These are phyloP conservation scores for Testicularia cyperi DNA, from an alignment of 1,284 basidiomycete genomes.

Conservation along the genomic window DNA sequence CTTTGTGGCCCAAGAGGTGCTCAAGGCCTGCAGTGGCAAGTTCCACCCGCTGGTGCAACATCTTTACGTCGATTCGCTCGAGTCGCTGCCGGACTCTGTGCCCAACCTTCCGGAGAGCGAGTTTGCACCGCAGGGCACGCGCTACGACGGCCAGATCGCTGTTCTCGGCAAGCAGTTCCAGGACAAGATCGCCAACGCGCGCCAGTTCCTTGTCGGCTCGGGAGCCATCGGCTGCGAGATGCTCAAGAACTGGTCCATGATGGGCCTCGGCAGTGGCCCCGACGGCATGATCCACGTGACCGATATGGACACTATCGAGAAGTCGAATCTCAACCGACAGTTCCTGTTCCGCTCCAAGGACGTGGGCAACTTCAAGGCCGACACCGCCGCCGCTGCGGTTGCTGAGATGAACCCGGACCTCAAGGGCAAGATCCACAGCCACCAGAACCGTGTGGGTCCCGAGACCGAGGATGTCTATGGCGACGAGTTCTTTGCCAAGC, in stretches of 20 bases:
- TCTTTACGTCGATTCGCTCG: slow-evolving; percentile 96
- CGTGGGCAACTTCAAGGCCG: slow-evolving; percentile 95
- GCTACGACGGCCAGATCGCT: slow-evolving; percentile 93
- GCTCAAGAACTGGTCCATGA: slow-evolving; percentile 99
- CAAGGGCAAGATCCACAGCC: slow-evolving; percentile 80
- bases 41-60: slow-evolving; percentile 96
- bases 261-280: slow-evolving; percentile 84
- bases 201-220: slow-evolving; percentile 95
- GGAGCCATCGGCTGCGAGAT: slow-evolving; percentile 99
- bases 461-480: slow-evolving; percentile 94
- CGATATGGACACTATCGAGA: slow-evolving; percentile 98
- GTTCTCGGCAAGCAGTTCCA: slow-evolving; percentile 95
- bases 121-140: slow-evolving; percentile 75
- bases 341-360: slow-evolving; percentile 98
- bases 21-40: slow-evolving; percentile 96
- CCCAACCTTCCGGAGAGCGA: slow-evolving; percentile 74
- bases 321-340: slow-evolving; percentile 96
- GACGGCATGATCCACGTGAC: slow-evolving; percentile 88
- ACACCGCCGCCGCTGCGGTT: slow-evolving; percentile 89
- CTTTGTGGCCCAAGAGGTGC: slow-evolving; percentile 95
- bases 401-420: slow-evolving; percentile 95
- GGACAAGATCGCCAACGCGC: slow-evolving; percentile 82
- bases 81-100: slow-evolving; percentile 66
- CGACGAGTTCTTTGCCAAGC: slow-evolving; percentile 76
- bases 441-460: slow-evolving; percentile 87